phyloP scores from a whole-genome alignment of 1,284 basidiomycete genomes.

The Trametes sp. region DNA sequence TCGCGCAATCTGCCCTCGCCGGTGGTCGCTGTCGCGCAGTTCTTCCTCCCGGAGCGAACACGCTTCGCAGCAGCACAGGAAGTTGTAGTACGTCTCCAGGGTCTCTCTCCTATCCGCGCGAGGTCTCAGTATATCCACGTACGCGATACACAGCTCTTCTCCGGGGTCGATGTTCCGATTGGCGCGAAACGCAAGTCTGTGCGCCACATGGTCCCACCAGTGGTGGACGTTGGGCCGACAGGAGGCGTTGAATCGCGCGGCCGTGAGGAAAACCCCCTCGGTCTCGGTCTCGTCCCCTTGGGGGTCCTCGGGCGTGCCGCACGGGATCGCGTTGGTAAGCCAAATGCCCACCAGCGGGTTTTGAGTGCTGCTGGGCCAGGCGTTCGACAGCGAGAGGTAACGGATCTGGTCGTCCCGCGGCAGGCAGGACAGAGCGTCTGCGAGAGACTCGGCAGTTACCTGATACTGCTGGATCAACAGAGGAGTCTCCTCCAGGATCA shows the following conservation, averaged over 20 bases:
- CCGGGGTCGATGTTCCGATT: slow-evolving; percentile 49
- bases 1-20: slow-evolving; percentile 17
- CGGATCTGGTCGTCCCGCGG: slow-evolving; percentile 7
- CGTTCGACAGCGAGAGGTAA: slow-evolving; percentile 13
- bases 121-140: slow-evolving; percentile 52
- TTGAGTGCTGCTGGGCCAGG: not conserved
- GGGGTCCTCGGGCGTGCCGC: slow-evolving; percentile 27
- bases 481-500: slow-evolving; percentile 39
- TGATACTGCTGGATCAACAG: slow-evolving; percentile 31
- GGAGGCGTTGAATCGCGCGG: slow-evolving; percentile 32
- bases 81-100: slow-evolving; percentile 57
- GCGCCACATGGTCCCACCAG: slow-evolving; percentile 22
- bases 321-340: slow-evolving; percentile 36
- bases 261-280: slow-evolving; percentile 30
- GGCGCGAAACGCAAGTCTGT: slow-evolving; percentile 24
- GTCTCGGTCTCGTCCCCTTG: slow-evolving; percentile 13
- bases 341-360: slow-evolving; percentile 24
- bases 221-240: slow-evolving; percentile 31
- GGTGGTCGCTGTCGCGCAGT: slow-evolving; percentile 24
- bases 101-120: slow-evolving; percentile 47
- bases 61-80: slow-evolving; percentile 56
- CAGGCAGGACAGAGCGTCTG: not conserved
- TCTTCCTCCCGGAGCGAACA: slow-evolving; percentile 38
- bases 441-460: not conserved
- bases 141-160: slow-evolving; percentile 66